Base-by-base conservation (phyloP, 352 stramenopile genomes). In the Blastocystis sp. region DNA sequence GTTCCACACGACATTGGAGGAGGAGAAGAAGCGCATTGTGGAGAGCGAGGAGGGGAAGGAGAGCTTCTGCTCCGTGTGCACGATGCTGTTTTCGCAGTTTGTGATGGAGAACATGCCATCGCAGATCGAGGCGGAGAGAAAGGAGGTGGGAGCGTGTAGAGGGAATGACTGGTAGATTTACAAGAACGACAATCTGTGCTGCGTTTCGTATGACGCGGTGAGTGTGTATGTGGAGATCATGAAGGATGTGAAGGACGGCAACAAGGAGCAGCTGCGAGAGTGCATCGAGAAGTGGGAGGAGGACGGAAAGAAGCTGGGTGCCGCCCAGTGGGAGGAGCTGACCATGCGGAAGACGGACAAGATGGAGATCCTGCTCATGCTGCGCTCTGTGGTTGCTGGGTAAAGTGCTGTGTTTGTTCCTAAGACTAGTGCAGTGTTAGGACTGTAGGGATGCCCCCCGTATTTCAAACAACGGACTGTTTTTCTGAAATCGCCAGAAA, bases 161-260 rank as follows among this genome's bases (percentile, higher is more conserved):
- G 0, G 5, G 0, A 53, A 17, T 65, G 21, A 81, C 5, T 9
- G 21, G 38, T 84, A 84, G 74, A 41, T 84, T 34, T 84, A 84
- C 48, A 62, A 84, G 40, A 84, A 84, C 52, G 74, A 84, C 45
- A 84, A 70, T 14, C 41, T 84, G 74, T 64, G 60, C 56, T 53
- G 38, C 48, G 48, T 56, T 67, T 67, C 52, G 53, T 66, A 59
- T 59, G 17, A 19, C 11, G 53, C 66, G n/a, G 74, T 84, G 48
- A 40, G 40, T n/a, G 66, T 45, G 48, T 76, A 60, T 56, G 48
- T 59, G 23, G 74, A 84, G 21, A 38, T 41, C 7, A 62, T 69
- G 61, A 43, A 40, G 38, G 17, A 23, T 17, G 23, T 62, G 53
- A 38, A 64, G 34, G 60, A 66, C 1, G 59, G 14, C 21, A 23